Conservation (phyloP, 202 grass and related monocot genomes). For the Panicum virgatum region DNA sequence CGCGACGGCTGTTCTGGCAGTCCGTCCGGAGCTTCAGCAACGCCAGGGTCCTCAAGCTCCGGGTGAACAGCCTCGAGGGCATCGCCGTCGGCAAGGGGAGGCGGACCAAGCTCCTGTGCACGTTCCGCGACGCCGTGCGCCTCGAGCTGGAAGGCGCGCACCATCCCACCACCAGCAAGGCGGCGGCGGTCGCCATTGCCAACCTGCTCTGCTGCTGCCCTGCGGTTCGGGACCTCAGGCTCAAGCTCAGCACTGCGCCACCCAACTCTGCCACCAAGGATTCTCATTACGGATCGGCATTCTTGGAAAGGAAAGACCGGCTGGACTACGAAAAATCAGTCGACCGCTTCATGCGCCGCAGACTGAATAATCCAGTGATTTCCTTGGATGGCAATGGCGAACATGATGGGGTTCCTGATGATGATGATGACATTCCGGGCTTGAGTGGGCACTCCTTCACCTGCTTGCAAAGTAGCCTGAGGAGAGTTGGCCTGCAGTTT, state of each 20-base stretch:
- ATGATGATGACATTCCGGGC: background rate
- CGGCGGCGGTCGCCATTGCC: background rate
- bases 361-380: background rate
- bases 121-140: background rate
- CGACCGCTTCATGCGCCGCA: background rate
- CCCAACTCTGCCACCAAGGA: background rate
- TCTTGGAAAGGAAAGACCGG: background rate
- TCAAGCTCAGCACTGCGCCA: background rate
- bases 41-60: background rate
- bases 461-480: background rate
- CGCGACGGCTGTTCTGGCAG: background rate
- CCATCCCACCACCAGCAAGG: background rate
- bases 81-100: background rate
- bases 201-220: constrained; percentile 29
- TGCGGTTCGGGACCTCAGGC: background rate
- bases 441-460: background rate
- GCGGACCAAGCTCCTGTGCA: background rate
- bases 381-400: background rate
- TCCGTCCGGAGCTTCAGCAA: background rate
- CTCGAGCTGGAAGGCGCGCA: background rate
- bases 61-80: background rate
- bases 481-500: background rate
- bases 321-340: background rate
- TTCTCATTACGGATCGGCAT: accelerated
- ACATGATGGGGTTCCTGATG: background rate